Evolutionary conservation across 352 stramenopile genomes (phyloP).

Genomic region (Phytophthora multivora): DNA sequence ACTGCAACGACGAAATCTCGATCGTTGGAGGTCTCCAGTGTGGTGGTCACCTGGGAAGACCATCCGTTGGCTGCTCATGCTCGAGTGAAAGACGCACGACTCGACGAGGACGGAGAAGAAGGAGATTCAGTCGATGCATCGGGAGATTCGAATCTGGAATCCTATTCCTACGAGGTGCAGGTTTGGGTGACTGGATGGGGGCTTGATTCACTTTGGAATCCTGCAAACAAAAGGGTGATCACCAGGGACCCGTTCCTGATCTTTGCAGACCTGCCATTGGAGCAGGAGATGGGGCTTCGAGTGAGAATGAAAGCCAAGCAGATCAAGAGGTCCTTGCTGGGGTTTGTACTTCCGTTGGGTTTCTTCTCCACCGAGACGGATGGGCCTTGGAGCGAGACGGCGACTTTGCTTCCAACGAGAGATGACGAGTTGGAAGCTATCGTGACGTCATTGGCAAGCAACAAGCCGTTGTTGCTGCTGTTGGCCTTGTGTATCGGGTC

Average conservation of each 20-base stretch:
- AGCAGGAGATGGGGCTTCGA: conserved; percentile 60
- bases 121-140: not conserved
- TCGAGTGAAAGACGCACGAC: conserved; percentile 17
- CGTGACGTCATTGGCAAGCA: conserved; percentile 46
- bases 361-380: conserved; percentile 62
- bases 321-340: conserved; percentile 26
- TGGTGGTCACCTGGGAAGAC: conserved; percentile 77
- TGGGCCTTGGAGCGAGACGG: conserved; percentile 59
- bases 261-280: conserved; percentile 50
- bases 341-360: conserved; percentile 21
- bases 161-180: conserved; percentile 66
- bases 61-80: conserved; percentile 35
- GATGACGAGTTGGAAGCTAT: conserved; percentile 63
- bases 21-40: conserved; percentile 42
- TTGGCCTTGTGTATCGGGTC: conserved; percentile 56
- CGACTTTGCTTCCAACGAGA: conserved; percentile 45
- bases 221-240: conserved; percentile 51
- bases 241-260: conserved; percentile 64
- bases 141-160: conserved; percentile 9
- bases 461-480: conserved; percentile 55
- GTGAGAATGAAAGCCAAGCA: conserved; percentile 60
- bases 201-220: conserved; percentile 65
- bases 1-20: conserved; percentile 11
- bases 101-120: conserved; percentile 1
- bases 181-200: conserved; percentile 71